Evolutionary conservation across 2,329 filamentous ascomycete species (phyloP), one percentile per base, ranked within the genome.

Genomic region (Calonectria pteridis): DNA sequence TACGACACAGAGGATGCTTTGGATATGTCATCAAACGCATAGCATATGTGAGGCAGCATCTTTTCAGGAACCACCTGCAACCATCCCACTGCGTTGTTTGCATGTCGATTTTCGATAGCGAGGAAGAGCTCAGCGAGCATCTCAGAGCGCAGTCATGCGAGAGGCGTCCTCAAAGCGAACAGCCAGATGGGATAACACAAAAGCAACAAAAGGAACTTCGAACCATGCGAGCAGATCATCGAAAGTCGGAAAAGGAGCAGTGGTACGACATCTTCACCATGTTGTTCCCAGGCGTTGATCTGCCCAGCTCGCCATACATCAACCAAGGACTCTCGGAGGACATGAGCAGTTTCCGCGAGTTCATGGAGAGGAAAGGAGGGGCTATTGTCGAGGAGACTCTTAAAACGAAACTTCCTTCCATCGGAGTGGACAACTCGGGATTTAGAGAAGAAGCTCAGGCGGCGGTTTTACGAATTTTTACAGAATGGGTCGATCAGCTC

Each of bases 321-420:
- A 71, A 43, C 31, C 70, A 63, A 11, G 55, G 31, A 16, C 64
- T 68, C 29, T 69, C 64, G 0, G 46, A 68, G 18, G 65, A 72
- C 5, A 68, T 72, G 64, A 72, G 53, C 9, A 69, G 64, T 26
- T 72, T 68, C 46, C 64, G 64, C 11, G 70, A 72, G 28, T 72
- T 72, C 49, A 50, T 67, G 43, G 70, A 69, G 46, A 62, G 46
- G 6, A 43, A 72, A 33, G 70, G 70, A 28, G 51, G 69, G 6
- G 65, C 33, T 10, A 71, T 71, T 40, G 40, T 71, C 11, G 49
- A 66, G 49, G 51, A 71, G 14, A 51, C 55, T 7, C 55, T 62
- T 26, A 62, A 62, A n/a, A 62, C 33, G 1, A 62, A 40, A 23
- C 35, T 62, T 28, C 55, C 55, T 20, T 40, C 55, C 3, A 40